phyloP scores from a whole-genome alignment of 257 asterid genomes.

The Solanum peruvianum region DNA sequence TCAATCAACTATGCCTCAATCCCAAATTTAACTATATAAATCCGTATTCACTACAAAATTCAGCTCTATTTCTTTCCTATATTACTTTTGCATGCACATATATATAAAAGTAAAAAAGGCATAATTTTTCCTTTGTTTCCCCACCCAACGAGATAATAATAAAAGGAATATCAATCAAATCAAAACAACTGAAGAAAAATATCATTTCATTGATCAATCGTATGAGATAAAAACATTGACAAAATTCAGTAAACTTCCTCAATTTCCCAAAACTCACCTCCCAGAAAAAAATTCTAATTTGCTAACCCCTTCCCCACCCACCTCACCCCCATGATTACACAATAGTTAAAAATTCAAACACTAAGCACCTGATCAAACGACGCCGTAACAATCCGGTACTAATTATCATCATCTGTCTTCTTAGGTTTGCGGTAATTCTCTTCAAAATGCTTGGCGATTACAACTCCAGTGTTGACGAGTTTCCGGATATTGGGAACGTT shows the following conservation, averaged over 20 bases:
- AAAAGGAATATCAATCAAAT: not conserved
- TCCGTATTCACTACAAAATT: not conserved
- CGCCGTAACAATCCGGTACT: not conserved
- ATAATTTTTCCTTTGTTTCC: not conserved
- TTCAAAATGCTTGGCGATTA: conserved; percentile 50
- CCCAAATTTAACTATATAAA: not conserved
- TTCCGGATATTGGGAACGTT: conserved; percentile 58
- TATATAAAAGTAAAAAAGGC: not conserved
- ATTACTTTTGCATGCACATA: not conserved
- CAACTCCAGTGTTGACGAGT: conserved; percentile 38
- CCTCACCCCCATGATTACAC: not conserved
- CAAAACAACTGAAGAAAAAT: not conserved
- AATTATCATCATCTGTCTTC: conserved; percentile 36
- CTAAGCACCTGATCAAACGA: not conserved
- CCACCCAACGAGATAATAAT: not conserved
- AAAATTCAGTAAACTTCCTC: not conserved
- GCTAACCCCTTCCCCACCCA: not conserved
- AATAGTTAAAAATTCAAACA: not conserved
- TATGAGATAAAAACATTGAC: not conserved
- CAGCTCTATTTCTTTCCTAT: not conserved
- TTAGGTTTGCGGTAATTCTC: conserved; percentile 73
- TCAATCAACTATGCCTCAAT: not conserved
- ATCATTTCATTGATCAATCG: not conserved
- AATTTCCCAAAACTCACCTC: not conserved
- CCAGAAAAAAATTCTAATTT: not conserved